Base-by-base conservation (phyloP, 495 filamentous ascomycete species). In the Lasiosphaeria hispida region DNA sequence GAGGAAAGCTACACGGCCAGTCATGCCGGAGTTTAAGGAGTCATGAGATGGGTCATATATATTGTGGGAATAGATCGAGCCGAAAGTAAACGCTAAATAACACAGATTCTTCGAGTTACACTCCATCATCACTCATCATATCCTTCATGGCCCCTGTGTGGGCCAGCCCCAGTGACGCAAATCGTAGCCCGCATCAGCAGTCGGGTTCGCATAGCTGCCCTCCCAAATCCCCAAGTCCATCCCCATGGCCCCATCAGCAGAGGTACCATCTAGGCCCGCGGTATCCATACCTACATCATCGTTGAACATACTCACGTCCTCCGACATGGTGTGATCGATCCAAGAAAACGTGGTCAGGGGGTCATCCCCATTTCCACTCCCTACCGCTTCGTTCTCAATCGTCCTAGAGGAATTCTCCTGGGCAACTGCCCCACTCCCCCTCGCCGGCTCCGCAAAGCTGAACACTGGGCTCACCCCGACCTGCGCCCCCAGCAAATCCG, bases 171-270 rank as follows among this genome's bases (percentile, higher is more conserved):
- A 58, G 19, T 61, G 62, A 9, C 40, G 41, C n/a, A 64, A 30
- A 35, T 64, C 62, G 17, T 38, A 64, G 3, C 62, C 58, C 1
- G 54, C 40, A n/a, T 61, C 55, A 5, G 53, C 40, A 0, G 54
- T 39, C 36, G 58, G 43, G 50, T 64, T 61, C 13, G 58, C 58
- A 38, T 57, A 64, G 3, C 62, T 55, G 18, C 61, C 54, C 55
- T 64, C 58, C 62, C 62, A 64, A 7, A 61, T 15, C 57, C 53
- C 53, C 9, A 58, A 51, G 34, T 64, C 62, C 36, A 44, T 58
- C n/a, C 43, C 58, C 15, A 15, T 52, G 39, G 15, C 43, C 49
- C 42, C 38, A 48, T 41, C 18, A n/a, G 45, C 38, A 30, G 23
- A 30, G 2, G 23, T 2, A 15, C 13, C 30, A 7, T 23, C 15